A percentile compares a stretch with the other conserved stretches of the same genome.
These are phyloP conservation scores for Moringa oleifera DNA, from an alignment of 345 rosid genomes.

Conservation along the genomic window DNA sequence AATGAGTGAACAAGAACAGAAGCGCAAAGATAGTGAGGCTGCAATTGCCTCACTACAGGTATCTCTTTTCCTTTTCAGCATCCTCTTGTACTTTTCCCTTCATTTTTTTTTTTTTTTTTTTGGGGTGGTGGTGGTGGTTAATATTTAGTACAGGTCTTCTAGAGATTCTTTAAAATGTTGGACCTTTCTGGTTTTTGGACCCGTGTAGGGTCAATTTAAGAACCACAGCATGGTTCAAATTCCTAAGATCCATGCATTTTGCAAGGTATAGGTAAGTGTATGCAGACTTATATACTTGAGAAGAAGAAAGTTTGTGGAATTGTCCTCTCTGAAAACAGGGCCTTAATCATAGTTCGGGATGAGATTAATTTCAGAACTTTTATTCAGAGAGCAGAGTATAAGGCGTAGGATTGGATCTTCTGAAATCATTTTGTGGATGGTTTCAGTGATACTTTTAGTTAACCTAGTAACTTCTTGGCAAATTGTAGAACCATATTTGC, in stretches of 20 bases:
- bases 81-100: neutral
- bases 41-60: constrained; percentile 77
- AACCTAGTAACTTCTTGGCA: neutral
- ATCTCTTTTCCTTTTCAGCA: neutral
- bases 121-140: too few species aligned
- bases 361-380: neutral
- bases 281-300: too few species aligned
- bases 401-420: neutral
- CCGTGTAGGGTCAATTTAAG: neutral
- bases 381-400: neutral
- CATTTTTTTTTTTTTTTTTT: too few species aligned
- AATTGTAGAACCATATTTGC: too few species aligned
- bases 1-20: constrained; percentile 74
- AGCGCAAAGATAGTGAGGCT: constrained; percentile 79
- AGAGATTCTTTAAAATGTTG: neutral
- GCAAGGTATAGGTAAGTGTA: too few species aligned
- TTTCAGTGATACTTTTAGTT: too few species aligned
- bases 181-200: neutral
- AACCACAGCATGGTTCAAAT: neutral
- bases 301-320: too few species aligned
- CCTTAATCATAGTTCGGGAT: neutral
- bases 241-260: neutral
- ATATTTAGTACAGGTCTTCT: too few species aligned
- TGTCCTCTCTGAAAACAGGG: neutral
- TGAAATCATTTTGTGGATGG: neutral